Evolutionary conservation across 768 basidiomycete genomes (phyloP), one percentile per base, ranked within the genome.

Genomic region (Lentinula boryana): DNA sequence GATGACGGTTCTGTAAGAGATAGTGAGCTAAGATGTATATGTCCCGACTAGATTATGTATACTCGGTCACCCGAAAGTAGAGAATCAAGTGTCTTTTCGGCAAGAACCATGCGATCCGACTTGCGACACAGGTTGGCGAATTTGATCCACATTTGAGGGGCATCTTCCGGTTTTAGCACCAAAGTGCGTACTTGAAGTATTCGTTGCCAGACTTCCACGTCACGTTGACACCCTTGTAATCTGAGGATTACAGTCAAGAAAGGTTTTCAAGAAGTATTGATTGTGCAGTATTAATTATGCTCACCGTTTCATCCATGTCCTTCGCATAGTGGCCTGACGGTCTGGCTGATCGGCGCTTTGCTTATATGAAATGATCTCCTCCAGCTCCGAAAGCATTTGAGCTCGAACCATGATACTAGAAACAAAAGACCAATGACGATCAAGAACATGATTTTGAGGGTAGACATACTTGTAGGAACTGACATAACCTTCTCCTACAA

Each of bases 151-250:
- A 97, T 98, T 50, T 91, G 84, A 48, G 91, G 93, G 69, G 98
- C 95, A 63, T 97, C 94, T 64, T 91, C 91, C 0, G 97, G 96
- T 48, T 85, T 91, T 31, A 98, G 79, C 21, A 99, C 95, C 56
- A 98, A 80, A 0, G 95, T 93, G 57, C 97, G 85, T 53, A 99
- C 94, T 78, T 98, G 96, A 8, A 99, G 78, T 58, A 98, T 92
- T 18, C 96, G 86, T 71, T 98, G 97, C 97, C 97, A 99, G 4
- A 97, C 94, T 73, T 99, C 97, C 36, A 98, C 96, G 67, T 98
- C 97, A 23, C 93, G 93, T 69, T 98, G 95, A 73, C 95, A 98
- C 1, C 95, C 97, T 76, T 93, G 89, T 43, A 99, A 74, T 62
- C 95, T 95, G 63, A 32, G 4, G 60, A 53, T 59, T 13, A 38